A percentile compares a stretch with the other conserved stretches of the same genome.
Conservation (phyloP, 108 stramenopile species). For the Nitzschia palea region DNA sequence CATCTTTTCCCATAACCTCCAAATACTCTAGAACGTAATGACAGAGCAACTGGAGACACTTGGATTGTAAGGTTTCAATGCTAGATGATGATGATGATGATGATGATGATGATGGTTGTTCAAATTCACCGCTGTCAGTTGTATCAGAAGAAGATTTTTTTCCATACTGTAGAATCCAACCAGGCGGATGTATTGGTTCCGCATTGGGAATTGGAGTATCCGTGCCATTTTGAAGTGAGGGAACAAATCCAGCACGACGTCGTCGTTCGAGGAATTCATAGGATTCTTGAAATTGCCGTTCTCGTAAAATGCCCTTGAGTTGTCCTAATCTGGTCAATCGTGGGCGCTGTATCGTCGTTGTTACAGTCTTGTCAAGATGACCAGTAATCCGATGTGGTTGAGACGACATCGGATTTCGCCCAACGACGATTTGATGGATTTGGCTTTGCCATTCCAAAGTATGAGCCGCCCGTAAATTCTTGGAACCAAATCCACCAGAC, state of each 20-base stretch:
- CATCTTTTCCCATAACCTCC: slow-evolving; percentile 19
- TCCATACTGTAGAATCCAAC: slow-evolving; percentile 11
- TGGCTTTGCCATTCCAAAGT: slow-evolving; percentile 1
- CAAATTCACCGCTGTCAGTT: background rate
- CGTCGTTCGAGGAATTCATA: slow-evolving; percentile 20
- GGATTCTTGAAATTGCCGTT: slow-evolving; percentile 14
- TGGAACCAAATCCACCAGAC: slow-evolving; percentile 16
- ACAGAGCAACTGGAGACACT: slow-evolving; percentile 2
- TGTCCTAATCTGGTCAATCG: slow-evolving; percentile 3
- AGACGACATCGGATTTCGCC: too few species aligned
- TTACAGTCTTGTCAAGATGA: too few species aligned
- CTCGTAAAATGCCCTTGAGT: slow-evolving; percentile 6
- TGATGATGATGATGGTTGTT: background rate
- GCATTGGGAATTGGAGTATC: background rate
- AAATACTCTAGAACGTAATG: slow-evolving; percentile 24
- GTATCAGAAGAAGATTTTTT: background rate
- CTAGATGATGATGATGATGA: background rate
- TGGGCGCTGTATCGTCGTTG: background rate
- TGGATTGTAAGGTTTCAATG: slow-evolving; percentile 4
- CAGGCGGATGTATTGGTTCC: slow-evolving; percentile 10
- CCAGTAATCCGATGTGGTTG: too few species aligned
- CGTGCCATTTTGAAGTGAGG: background rate
- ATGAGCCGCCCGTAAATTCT: slow-evolving; percentile 14
- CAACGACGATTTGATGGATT: background rate
- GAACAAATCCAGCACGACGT: slow-evolving; percentile 26